Conservation (phyloP, 2,329 filamentous ascomycete species). For the Rhynchosporium secalis region DNA sequence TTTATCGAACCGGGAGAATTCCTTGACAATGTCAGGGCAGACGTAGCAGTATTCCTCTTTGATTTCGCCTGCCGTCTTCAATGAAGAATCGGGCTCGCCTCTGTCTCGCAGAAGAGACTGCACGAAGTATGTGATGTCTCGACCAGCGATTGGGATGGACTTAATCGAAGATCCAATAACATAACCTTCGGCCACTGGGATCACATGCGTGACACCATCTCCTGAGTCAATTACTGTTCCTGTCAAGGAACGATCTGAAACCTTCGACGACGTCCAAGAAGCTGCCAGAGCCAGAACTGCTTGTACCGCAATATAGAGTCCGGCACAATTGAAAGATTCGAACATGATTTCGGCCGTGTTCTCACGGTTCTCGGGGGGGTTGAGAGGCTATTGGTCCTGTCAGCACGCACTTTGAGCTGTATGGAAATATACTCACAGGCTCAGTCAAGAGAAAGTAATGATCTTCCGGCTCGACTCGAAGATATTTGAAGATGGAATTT, state of each 20-base stretch:
- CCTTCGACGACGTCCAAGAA: conserved; percentile 98
- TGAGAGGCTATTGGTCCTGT: conserved; percentile 69
- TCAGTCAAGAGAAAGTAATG: conserved; percentile 98
- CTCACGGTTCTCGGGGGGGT: conserved; percentile 97
- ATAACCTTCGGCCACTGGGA: conserved; percentile 96
- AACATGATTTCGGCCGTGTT: conserved; percentile 99
- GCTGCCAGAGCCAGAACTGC: conserved; percentile 94
- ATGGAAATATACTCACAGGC: conserved; percentile 62
- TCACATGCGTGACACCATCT: conserved; percentile 98
- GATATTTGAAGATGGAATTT: conserved; percentile 99
- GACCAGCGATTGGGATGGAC: conserved; percentile 95
- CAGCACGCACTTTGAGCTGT: conserved; percentile 5
- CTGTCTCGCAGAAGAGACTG: conserved; percentile 94
- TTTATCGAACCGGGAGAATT: conserved; percentile 90
- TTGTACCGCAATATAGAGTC: conserved; percentile 97
- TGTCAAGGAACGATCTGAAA: conserved; percentile 91
- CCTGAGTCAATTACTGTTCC: conserved; percentile 98
- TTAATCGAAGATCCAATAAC: conserved; percentile 99
- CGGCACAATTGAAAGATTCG: conserved; percentile 98
- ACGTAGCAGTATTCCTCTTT: conserved; percentile 99
- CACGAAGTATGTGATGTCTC: conserved; percentile 98
- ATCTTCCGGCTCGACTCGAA: conserved; percentile 96
- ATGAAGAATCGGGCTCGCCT: conserved; percentile 91
- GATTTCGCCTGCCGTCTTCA: conserved; percentile 97
- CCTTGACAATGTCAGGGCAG: conserved; percentile 97